phyloP scores from a whole-genome alignment of 2,329 filamentous ascomycete genomes.

The Sclerotinia subarctica region DNA sequence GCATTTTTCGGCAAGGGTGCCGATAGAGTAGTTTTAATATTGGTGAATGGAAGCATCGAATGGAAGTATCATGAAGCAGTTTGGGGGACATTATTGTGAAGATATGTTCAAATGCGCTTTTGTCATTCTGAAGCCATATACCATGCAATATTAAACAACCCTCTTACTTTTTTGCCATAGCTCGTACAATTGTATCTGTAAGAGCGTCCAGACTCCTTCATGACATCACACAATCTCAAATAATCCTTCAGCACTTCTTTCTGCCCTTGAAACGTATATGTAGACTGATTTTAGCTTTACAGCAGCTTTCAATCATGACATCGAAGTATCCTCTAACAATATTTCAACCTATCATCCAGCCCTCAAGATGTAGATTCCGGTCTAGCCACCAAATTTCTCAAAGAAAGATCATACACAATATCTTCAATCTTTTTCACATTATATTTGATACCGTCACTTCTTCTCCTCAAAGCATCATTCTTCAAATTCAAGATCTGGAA shows the following conservation, averaged over 20 bases:
- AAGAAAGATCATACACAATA: slow-evolving; percentile 90
- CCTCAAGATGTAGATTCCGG: slow-evolving; percentile 19
- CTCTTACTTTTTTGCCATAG: neutral
- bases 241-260: neutral
- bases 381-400: slow-evolving; percentile 72
- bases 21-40: slow-evolving; percentile 11
- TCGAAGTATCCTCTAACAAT: neutral
- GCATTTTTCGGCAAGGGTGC: slow-evolving; percentile 3
- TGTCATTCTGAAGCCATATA: neutral
- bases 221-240: neutral
- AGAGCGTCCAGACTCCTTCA: neutral
- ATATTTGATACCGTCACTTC: slow-evolving; percentile 94
- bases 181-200: neutral
- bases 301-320: neutral
- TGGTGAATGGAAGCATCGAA: neutral
- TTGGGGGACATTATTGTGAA: neutral
- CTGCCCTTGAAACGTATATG: neutral
- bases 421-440: slow-evolving; percentile 97
- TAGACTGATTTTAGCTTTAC: neutral
- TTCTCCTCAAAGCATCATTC: slow-evolving; percentile 85
- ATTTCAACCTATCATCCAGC: neutral
- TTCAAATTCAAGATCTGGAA: slow-evolving; percentile 98
- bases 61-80: neutral
- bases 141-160: neutral
- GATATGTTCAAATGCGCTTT: neutral